Conservation (phyloP, 768 basidiomycete species). For the Naganishia randhawae region DNA sequence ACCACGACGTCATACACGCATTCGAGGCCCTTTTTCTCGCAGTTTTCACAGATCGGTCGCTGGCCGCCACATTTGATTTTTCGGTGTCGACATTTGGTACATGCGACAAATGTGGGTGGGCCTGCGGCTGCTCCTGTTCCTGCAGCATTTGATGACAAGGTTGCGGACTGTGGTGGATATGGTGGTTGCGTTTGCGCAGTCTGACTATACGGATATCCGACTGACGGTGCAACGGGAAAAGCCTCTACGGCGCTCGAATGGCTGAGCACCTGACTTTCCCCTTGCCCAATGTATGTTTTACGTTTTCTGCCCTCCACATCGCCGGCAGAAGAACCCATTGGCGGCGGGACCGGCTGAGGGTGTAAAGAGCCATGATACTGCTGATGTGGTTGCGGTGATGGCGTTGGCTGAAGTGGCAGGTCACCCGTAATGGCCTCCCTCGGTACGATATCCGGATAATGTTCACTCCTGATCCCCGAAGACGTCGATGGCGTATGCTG, state of each 20-base stretch:
- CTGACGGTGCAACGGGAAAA: neutral
- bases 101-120: constrained; percentile 23
- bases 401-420: neutral
- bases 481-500: too few relatives aligned
- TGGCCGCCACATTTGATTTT: constrained; percentile 35
- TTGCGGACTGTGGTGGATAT: neutral
- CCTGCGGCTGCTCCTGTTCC: neutral
- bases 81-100: constrained; percentile 29
- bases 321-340: neutral
- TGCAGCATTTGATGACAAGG: neutral
- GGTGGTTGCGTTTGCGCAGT: neutral
- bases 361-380: neutral
- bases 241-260: neutral
- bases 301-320: neutral
- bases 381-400: neutral
- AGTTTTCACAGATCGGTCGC: constrained; percentile 28
- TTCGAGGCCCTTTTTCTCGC: constrained; percentile 30
- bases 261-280: neutral
- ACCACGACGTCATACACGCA: constrained; percentile 30
- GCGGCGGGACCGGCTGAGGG: neutral
- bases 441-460: neutral
- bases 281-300: neutral
- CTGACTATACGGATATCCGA: neutral
- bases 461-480: neutral
- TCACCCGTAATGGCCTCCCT: neutral